Base-by-base conservation (phyloP, 2,329 filamentous ascomycete species). In the Diplodia sapinea region DNA sequence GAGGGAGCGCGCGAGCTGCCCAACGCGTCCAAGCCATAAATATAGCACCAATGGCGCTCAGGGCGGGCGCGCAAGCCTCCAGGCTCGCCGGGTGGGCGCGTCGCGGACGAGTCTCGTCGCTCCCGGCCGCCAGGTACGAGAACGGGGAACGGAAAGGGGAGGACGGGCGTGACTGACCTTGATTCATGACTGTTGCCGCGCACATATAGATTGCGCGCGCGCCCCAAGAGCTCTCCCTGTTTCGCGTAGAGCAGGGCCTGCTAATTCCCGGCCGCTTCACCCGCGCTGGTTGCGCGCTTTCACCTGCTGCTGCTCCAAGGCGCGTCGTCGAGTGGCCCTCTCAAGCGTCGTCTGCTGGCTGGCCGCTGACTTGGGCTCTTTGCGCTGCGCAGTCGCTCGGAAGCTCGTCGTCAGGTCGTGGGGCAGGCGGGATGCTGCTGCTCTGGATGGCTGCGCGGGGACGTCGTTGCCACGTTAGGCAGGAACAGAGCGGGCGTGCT, bases 191-290 rank as follows among this genome's bases (percentile, higher is more conserved):
- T 20, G n/a, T 50, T 38, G 64, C 64, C 8, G 64, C 64, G 52
- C 52, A 66, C 64, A 66, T 66, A 38, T 66, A 65, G 63, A 65
- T 43, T 43, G 38, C 52, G 40, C 59, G 59, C 57, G 23, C 57
- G 55, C 57, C 40, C 57, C 40, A 38, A 99, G 86, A 2, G 77
- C 78, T 17, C 78, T 17, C 84, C 86, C 79, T 99, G 95, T 54
- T 92, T 92, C 26, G 83, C 78, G 78, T 97, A 99, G 8, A 99
- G 85, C 64, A 85, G 85, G 69, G 92, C 87, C 59, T 91, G 89
- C 31, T 90, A 36, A 36, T 12, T 81, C 36, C 38, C 36, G 55
- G 55, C 38, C 26, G 38, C 38, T 49, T 43, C 38, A 31, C n/a
- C 40, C 29, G 57, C 40, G 57, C 55, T 61, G 23, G n/a, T 23